Evolutionary conservation across 78 protist genomes (phyloP).

Genomic region (Bodo saltans): DNA sequence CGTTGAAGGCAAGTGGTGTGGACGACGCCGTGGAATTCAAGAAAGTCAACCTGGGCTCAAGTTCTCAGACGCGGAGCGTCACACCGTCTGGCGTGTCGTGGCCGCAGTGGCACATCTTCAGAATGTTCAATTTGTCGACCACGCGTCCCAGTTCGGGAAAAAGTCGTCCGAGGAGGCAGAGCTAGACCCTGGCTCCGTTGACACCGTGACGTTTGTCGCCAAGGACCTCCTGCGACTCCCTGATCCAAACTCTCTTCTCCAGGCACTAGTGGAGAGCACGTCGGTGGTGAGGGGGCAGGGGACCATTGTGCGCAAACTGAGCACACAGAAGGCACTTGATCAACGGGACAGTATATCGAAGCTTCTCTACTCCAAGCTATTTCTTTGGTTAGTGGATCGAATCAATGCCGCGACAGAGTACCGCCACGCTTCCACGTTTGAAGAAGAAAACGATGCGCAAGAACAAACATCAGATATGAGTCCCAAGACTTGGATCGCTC

Average conservation of each 20-base stretch:
- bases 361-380: constrained; percentile 66
- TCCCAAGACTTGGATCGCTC: constrained; percentile 57
- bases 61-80: neutral
- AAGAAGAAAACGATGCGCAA: too few species aligned
- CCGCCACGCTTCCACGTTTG: too few species aligned
- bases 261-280: neutral
- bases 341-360: constrained; percentile 72
- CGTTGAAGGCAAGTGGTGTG: constrained; percentile 50
- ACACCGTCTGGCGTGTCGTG: constrained; percentile 11
- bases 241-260: neutral
- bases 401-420: constrained; percentile 37
- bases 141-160: neutral
- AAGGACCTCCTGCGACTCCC: neutral
- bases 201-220: neutral
- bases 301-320: neutral
- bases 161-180: neutral
- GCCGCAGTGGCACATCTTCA: constrained; percentile 32
- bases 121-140: neutral
- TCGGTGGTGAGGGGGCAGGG: neutral
- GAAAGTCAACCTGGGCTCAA: neutral
- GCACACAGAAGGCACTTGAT: constrained; percentile 28
- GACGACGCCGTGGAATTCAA: constrained; percentile 64
- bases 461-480: too few species aligned
- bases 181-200: neutral
- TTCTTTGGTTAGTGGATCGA: constrained; percentile 64